Evolutionary conservation across 148 eudicot species (phyloP), one percentile per base, ranked within the genome.

Genomic region (Camellia granthamiana): DNA sequence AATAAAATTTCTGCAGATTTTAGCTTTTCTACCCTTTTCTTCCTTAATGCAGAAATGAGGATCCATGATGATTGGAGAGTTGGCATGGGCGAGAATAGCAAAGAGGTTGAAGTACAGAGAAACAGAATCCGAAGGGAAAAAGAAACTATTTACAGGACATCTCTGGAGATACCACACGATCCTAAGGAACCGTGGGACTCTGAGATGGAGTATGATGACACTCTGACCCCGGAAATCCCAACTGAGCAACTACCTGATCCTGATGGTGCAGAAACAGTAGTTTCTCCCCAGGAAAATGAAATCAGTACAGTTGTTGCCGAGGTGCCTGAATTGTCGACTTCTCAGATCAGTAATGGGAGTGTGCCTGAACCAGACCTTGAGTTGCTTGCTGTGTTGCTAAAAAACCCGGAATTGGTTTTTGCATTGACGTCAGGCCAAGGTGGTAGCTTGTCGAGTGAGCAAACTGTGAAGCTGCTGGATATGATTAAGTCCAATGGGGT

Each of bases 101-200:
- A 94, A 85, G 99, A 94, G 80, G 84, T 87, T 21, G 95, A 92
- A 15, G 85, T 87, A 61, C 99, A 96, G 85, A 90, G 77, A 68
- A 92, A 87, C 83, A 84, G 99, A 80, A 90, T 77, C 54, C 87
- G 79, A 7, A 88, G 99, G 3, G 98, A 96, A 85, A 90, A 84
- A 77, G 97, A 96, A 82, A 85, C 83, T 6, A 15, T 90, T 61
- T 94, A 96, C 83, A 84, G 77, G 69, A 84, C 91, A 2, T 68
- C 41, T 19, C 88, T 79, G n/a, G 98, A 94, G 41, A 85, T 90
- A 71, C 97, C 97, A 38, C 66, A 84, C 0, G 77, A 96, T 75
- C 95, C 99, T 0, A 92, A 85, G 85, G 95, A 94, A 61, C 98
- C 99, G 7, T 96, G 99, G 99, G 99, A 94, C 82, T 77, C 79